These are phyloP conservation scores for Penicillium paneum DNA, from an alignment of 2,329 filamentous ascomycete genomes.

Conservation along the genomic window DNA sequence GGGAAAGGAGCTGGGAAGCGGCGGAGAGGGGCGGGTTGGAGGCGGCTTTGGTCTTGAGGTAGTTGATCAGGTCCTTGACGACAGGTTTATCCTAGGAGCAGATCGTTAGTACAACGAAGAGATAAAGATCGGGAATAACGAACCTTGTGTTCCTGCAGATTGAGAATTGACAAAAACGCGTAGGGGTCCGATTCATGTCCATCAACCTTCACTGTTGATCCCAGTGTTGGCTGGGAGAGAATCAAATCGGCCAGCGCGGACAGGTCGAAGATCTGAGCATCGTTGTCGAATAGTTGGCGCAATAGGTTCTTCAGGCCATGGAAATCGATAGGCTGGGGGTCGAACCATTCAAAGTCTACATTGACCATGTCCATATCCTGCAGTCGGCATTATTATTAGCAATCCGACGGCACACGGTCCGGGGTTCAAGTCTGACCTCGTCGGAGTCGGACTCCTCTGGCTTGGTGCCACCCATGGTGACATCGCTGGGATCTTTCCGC, in stretches of 20 bases:
- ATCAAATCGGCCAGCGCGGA: constrained; percentile 83
- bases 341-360: constrained; percentile 99
- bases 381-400: constrained; percentile 7
- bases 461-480: constrained; percentile 43
- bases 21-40: constrained; percentile 55
- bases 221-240: constrained; percentile 78
- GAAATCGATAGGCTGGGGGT: constrained; percentile 89
- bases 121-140: background rate
- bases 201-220: constrained; percentile 96
- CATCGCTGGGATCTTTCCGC: constrained; percentile 47
- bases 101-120: background rate
- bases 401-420: background rate
- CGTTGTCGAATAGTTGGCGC: constrained; percentile 87
- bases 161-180: constrained; percentile 85
- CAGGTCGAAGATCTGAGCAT: constrained; percentile 80
- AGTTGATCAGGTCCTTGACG: constrained; percentile 67
- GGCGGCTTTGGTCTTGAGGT: constrained; percentile 59
- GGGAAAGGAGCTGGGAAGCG: constrained; percentile 57
- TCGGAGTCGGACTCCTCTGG: constrained; percentile 42
- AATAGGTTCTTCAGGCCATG: constrained; percentile 88
- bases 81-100: constrained; percentile 60
- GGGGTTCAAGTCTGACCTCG: constrained; percentile 30
- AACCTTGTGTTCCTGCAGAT: constrained; percentile 70
- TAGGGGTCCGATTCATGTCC: constrained; percentile 90
- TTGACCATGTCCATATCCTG: constrained; percentile 89